Conservation (phyloP, 805 yeast genomes). For the Metschnikowia matae region DNA sequence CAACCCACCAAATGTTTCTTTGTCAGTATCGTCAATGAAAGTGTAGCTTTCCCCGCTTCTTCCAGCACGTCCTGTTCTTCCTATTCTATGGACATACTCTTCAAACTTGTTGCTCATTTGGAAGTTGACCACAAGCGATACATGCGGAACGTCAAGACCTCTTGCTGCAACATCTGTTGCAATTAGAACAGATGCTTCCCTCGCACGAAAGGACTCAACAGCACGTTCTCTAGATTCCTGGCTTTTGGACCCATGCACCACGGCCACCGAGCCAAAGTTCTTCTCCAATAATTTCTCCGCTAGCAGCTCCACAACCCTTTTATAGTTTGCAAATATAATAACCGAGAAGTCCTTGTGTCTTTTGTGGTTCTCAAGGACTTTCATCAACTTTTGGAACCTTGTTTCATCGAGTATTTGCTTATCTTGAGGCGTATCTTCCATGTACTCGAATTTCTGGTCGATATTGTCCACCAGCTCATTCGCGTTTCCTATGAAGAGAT, state of each 20-base stretch:
- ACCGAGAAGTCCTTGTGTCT: slow-evolving; percentile 31
- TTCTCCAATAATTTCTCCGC: slow-evolving; percentile 43
- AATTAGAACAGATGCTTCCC: slow-evolving; percentile 58
- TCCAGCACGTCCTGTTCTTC: slow-evolving; percentile 97
- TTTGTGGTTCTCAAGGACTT: slow-evolving; percentile 44
- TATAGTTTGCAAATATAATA: slow-evolving; percentile 78
- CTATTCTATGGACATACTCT: slow-evolving; percentile 87
- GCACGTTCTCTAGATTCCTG: slow-evolving; percentile 86
- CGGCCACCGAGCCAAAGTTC: slow-evolving; percentile 45
- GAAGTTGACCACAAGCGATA: slow-evolving; percentile 78
- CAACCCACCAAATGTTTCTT: slow-evolving; percentile 47
- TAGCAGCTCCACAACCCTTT: slow-evolving; percentile 66
- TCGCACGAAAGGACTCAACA: slow-evolving; percentile 52
- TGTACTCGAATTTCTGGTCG: slow-evolving; percentile 55
- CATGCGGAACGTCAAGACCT: slow-evolving; percentile 89
- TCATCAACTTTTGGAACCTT: slow-evolving; percentile 42
- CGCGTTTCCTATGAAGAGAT: slow-evolving; percentile 62
- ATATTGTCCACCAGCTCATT: slow-evolving; percentile 67
- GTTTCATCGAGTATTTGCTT: slow-evolving; percentile 23
- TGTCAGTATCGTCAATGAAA: slow-evolving; percentile 58
- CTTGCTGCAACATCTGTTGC: slow-evolving; percentile 97
- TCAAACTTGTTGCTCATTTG: slow-evolving; percentile 79
- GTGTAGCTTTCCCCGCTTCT: slow-evolving; percentile 72
- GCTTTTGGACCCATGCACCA: slow-evolving; percentile 81
- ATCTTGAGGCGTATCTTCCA: slow-evolving; percentile 31